Evolutionary conservation across 2,329 filamentous ascomycete genomes (phyloP).

Genomic region (Rhinocladiella mackenziei): DNA sequence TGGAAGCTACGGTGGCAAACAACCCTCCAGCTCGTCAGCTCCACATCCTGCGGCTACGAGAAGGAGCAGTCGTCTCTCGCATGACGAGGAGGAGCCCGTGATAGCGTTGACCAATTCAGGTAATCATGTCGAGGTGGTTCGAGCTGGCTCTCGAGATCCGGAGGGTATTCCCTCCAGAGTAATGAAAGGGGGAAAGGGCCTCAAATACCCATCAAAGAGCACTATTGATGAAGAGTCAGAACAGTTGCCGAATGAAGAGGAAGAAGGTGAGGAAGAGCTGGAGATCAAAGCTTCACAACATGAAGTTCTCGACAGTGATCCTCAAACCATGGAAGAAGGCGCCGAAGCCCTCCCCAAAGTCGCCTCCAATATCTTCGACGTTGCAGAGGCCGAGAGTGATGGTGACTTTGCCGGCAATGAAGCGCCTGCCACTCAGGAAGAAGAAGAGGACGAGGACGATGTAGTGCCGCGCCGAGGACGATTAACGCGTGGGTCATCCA

Average conservation of each 20-base stretch:
- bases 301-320: slow-evolving; percentile 43
- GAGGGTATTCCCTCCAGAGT: slow-evolving; percentile 43
- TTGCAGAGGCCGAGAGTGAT: slow-evolving; percentile 26
- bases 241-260: slow-evolving; percentile 35
- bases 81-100: slow-evolving; percentile 54
- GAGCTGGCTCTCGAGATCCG: slow-evolving; percentile 52
- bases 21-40: slow-evolving; percentile 27
- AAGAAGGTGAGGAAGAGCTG: slow-evolving; percentile 28
- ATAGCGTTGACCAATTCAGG: slow-evolving; percentile 58
- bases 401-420: slow-evolving; percentile 26
- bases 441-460: slow-evolving; percentile 55
- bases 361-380: slow-evolving; percentile 21
- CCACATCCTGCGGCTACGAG: slow-evolving; percentile 34
- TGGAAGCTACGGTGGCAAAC: slow-evolving; percentile 32
- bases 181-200: slow-evolving; percentile 42
- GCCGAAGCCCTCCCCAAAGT: slow-evolving; percentile 28
- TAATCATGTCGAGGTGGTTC: slow-evolving; percentile 52
- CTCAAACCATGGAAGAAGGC: slow-evolving; percentile 31
- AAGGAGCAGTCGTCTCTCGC: slow-evolving; percentile 57
- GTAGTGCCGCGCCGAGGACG: slow-evolving; percentile 49
- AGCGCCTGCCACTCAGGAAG: slow-evolving; percentile 38
- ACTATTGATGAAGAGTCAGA: slow-evolving; percentile 42
- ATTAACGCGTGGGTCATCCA: slow-evolving; percentile 32
- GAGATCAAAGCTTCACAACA: slow-evolving; percentile 40
- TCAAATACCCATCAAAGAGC: slow-evolving; percentile 38